A percentile compares a stretch with the other conserved stretches of the same genome.
Evolutionary conservation across 1,284 basidiomycete species (phyloP).

Genomic region (Melampsora americana): DNA sequence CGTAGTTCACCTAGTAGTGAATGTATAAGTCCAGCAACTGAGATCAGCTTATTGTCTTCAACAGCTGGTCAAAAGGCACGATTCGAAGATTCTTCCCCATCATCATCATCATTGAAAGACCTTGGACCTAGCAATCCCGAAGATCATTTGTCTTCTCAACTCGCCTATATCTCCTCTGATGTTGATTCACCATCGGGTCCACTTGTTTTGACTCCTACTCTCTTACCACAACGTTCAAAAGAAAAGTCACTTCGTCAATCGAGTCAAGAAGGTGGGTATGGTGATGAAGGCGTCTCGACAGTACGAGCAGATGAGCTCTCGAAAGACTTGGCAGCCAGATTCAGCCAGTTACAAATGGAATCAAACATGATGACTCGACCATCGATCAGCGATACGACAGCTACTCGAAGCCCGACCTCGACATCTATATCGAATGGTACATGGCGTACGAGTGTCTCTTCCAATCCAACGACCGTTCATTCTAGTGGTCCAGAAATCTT

Average conservation of each 20-base stretch:
- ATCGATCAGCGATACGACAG: background rate
- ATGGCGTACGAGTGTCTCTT: conserved; percentile 21
- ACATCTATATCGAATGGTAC: background rate
- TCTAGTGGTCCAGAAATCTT: background rate
- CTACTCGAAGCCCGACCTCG: conserved; percentile 1
- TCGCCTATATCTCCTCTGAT: background rate
- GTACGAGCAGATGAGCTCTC: background rate
- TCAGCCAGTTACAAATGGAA: background rate
- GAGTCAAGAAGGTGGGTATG: conserved; percentile 1
- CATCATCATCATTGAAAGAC: background rate
- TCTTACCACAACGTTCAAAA: background rate
- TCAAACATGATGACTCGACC: background rate
- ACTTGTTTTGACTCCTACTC: background rate
- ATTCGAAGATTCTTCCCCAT: background rate
- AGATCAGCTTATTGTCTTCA: background rate
- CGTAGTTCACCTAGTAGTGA: conserved; percentile 15
- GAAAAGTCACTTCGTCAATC: background rate
- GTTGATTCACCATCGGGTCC: background rate
- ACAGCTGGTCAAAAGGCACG: background rate
- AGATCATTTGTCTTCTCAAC: background rate
- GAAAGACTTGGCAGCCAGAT: background rate
- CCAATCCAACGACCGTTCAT: conserved; percentile 9
- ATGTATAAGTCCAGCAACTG: conserved; percentile 8
- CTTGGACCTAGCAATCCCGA: background rate
- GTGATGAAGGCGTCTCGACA: conserved; percentile 10